Conservation (phyloP, 2,329 filamentous ascomycete genomes). For the Juglanconis oblonga region DNA sequence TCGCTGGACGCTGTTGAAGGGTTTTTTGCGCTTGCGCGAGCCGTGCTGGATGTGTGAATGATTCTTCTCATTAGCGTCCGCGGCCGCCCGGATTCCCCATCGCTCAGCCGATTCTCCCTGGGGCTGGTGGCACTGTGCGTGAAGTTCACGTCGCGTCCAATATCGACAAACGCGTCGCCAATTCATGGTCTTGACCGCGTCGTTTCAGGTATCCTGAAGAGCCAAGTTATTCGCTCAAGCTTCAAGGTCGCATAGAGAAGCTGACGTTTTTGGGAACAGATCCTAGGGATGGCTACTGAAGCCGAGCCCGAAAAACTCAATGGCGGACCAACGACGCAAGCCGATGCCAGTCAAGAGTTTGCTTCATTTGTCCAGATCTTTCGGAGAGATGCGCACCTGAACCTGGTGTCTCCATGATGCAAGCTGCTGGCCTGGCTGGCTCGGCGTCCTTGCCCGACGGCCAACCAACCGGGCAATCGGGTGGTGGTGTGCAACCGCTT, state of each 20-base stretch:
- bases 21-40: neutral
- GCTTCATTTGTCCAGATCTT: neutral
- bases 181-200: neutral
- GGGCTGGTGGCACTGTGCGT: neutral
- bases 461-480: conserved; percentile 12
- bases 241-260: neutral
- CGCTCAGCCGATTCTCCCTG: neutral
- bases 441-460: conserved; percentile 4
- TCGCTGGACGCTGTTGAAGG: no score
- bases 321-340: neutral
- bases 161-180: neutral
- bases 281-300: neutral
- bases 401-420: neutral
- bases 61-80: neutral
- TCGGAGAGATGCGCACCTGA: neutral
- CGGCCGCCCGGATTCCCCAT: neutral
- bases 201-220: neutral
- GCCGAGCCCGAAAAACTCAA: neutral
- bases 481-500: neutral
- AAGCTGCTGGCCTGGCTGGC: neutral
- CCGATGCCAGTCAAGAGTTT: neutral
- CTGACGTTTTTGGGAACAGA: neutral
- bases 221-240: neutral
- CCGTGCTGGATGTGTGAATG: no score
- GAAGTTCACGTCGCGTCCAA: neutral